phyloP scores from a whole-genome alignment of 371 early-diverging fungal genomes.

The Conidiobolus coronatus region DNA sequence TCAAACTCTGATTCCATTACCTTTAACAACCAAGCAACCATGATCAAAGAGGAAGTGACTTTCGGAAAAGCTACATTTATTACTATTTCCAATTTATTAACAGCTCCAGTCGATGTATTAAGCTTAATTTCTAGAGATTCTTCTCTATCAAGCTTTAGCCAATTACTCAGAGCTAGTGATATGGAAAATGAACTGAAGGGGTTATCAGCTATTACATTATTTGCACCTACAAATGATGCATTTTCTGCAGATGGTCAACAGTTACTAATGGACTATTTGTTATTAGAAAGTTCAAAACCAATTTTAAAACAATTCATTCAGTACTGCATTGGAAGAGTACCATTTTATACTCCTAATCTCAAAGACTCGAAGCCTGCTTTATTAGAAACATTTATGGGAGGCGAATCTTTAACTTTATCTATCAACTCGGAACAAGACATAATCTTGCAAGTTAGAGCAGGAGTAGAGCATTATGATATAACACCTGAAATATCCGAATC shows the following conservation, averaged over 20 bases:
- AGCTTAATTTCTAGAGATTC: neutral
- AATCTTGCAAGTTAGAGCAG: neutral
- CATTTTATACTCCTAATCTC: neutral
- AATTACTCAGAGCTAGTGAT: neutral
- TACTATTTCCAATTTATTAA: neutral
- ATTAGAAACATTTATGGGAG: too few species aligned
- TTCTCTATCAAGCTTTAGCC: neutral
- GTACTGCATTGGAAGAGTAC: neutral
- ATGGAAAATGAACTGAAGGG: neutral
- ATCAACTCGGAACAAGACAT: too few species aligned
- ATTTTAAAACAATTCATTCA: neutral
- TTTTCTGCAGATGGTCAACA: neutral
- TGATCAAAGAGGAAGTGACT: neutral
- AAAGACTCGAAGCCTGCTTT: too few species aligned
- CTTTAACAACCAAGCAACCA: neutral
- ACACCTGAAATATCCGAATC: neutral
- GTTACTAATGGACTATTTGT: neutral
- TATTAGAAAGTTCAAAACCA: neutral
- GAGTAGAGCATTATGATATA: neutral
- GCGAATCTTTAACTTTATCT: too few species aligned
- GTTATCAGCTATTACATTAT: neutral
- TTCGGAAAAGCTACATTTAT: neutral
- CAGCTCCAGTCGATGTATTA: neutral
- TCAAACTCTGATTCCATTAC: neutral
- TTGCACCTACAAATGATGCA: neutral